These are phyloP conservation scores for Ceratocystis lukuohia DNA, from an alignment of 2,329 filamentous ascomycete species.

Conservation along the genomic window DNA sequence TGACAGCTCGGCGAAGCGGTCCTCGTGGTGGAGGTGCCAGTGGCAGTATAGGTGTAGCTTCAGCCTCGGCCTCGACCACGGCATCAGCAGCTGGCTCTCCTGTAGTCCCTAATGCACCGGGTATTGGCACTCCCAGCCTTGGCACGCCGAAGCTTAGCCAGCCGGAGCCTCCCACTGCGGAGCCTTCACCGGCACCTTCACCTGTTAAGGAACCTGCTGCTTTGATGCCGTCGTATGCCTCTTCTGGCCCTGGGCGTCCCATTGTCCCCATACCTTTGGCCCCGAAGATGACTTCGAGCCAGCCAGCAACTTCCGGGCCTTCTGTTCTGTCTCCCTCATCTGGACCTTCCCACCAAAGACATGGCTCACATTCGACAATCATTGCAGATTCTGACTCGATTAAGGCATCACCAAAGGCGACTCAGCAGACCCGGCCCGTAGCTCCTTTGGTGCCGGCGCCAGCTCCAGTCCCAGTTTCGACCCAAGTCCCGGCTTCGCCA, in stretches of 20 bases:
- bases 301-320: not conserved
- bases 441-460: not conserved
- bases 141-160: slow-evolving; percentile 12
- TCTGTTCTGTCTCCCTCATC: not conserved
- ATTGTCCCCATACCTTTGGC: not conserved
- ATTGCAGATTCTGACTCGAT: slow-evolving; percentile 7
- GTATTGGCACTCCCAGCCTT: slow-evolving; percentile 11
- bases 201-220: slow-evolving; percentile 8
- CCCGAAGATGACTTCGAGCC: not conserved
- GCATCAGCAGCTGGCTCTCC: slow-evolving; percentile 14
- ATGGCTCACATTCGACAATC: slow-evolving; percentile 10
- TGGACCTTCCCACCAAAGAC: slow-evolving; percentile 8
- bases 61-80: slow-evolving; percentile 13
- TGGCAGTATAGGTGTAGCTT: slow-evolving; percentile 26
- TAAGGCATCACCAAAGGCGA: slow-evolving; percentile 9
- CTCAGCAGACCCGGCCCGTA: not conserved
- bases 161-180: slow-evolving; percentile 14
- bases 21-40: slow-evolving; percentile 27
- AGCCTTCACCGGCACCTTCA: slow-evolving; percentile 12
- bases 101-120: not conserved
- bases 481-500: not conserved
- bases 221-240: not conserved
- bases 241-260: slow-evolving; percentile 1
- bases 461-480: no score
- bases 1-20: slow-evolving; percentile 40